These are phyloP conservation scores for Colletotrichum simmondsii DNA, from an alignment of 2,329 filamentous ascomycete species.

Conservation along the genomic window DNA sequence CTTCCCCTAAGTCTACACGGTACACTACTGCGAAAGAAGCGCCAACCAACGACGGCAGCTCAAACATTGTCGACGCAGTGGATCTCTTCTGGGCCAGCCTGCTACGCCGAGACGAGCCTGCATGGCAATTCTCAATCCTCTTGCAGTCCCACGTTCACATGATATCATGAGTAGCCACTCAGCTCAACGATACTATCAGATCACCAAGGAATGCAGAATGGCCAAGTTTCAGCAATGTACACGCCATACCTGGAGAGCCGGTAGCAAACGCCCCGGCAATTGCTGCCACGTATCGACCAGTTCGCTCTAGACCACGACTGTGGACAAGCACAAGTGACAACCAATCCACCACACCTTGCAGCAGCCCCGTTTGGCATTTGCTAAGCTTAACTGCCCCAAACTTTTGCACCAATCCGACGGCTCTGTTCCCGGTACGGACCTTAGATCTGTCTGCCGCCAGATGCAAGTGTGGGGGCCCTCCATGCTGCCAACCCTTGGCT, in stretches of 20 bases:
- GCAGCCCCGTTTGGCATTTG: conserved; percentile 29
- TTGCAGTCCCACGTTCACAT: not conserved
- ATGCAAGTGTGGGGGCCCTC: conserved; percentile 32
- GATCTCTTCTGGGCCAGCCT: not conserved
- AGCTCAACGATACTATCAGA: not conserved
- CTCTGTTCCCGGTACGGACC: conserved; percentile 20
- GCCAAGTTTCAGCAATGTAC: not conserved
- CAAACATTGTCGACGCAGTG: not conserved
- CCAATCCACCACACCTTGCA: conserved; percentile 3
- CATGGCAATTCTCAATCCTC: not conserved
- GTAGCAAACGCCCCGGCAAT: not conserved
- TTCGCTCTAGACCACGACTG: not conserved
- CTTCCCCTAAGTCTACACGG: no score
- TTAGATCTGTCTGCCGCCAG: conserved; percentile 34
- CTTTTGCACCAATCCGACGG: conserved; percentile 30
- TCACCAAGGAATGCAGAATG: not conserved
- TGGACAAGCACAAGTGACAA: not conserved
- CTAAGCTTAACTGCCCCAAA: conserved; percentile 31
- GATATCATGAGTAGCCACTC: not conserved
- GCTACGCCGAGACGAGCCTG: not conserved
- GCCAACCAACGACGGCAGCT: not conserved
- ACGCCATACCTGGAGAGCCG: not conserved
- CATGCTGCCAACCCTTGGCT: conserved; percentile 16
- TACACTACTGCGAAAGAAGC: no score
- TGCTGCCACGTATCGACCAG: conserved; percentile 20